Evolutionary conservation across 106 monocot genomes (phyloP).

Genomic region (Triglochin maritima): DNA sequence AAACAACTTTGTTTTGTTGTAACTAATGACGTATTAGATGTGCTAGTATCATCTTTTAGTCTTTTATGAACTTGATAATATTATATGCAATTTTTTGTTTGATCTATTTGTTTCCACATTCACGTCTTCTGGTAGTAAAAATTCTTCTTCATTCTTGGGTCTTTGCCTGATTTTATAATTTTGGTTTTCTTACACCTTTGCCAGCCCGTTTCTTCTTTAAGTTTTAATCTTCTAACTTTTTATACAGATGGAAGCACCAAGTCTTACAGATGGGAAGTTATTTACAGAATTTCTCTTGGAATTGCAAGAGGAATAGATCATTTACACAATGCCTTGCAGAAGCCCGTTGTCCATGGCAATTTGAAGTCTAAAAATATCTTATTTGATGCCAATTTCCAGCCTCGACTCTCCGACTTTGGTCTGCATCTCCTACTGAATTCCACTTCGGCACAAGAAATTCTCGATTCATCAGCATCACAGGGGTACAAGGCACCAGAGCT

Average conservation of each 20-base stretch:
- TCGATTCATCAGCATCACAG: slow-evolving; percentile 44
- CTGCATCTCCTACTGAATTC: slow-evolving; percentile 68
- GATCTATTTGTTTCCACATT: too few relatives aligned
- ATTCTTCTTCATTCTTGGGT: too few relatives aligned
- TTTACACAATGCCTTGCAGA: slow-evolving; percentile 56
- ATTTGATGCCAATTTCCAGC: slow-evolving; percentile 44
- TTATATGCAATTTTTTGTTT: too few relatives aligned
- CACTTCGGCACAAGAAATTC: slow-evolving; percentile 60
- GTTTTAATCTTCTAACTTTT: neutral
- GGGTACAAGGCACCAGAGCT: slow-evolving; percentile 93
- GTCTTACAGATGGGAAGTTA: slow-evolving; percentile 64
- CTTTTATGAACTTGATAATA: too few relatives aligned
- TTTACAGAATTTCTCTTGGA: slow-evolving; percentile 50
- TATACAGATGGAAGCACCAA: slow-evolving; percentile 47
- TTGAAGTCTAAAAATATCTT: slow-evolving; percentile 78
- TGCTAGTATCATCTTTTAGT: too few relatives aligned
- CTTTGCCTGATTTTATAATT: too few relatives aligned
- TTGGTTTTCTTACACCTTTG: too few relatives aligned
- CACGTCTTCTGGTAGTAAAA: too few relatives aligned
- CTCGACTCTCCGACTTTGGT: slow-evolving; percentile 76
- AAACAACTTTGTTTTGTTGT: too few relatives aligned
- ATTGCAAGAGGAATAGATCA: slow-evolving; percentile 79
- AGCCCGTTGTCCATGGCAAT: slow-evolving; percentile 77
- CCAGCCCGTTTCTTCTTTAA: too few relatives aligned
- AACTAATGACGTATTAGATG: too few relatives aligned